Evolutionary conservation across 768 basidiomycete species (phyloP), one percentile per base, ranked within the genome.

Genomic region (Tulasnella sp.): DNA sequence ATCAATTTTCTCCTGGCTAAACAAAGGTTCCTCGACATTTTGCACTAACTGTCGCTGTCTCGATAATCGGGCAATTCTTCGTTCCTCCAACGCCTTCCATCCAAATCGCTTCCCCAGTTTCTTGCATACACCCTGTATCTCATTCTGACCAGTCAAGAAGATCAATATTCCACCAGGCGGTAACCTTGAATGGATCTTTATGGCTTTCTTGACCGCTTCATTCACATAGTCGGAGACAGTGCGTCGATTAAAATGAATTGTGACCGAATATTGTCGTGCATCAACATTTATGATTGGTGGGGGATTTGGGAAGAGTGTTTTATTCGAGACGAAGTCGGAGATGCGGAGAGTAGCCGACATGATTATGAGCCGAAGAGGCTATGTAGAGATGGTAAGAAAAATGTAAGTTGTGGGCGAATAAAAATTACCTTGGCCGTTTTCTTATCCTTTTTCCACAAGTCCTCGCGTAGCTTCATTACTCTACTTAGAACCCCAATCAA

Each of bases 321-420:
- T 75, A 64, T 98, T 98, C 54, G 83, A 79, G 1, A 83, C 78
- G 58, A 99, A 98, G 65, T 98, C 95, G 55, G 78, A 78, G 42
- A 96, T 81, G 22, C 91, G 86, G 5, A 98, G 76, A 0, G 95
- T 98, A 3, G 95, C 95, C 12, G 95, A 99, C 95, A 99, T 99
- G 66, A 99, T 95, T 54, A 98, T 77, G 45, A 99, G 71, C 16
- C 95, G 81, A 13, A 99, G 65, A 9, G 92, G 93, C 80, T 86
- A 58, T 13, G n/a, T 20, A 27, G n/a, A 48, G 39, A 53, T 19
- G 34, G 9, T 13, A 10, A 34, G 13, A 48, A 31, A 13, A 16
- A 13, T 28, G n/a, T 13, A 9, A 12, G 34, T 12, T 19, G 34
- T 12, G 34, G 13, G 22, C 15, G 53, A 33, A 16, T 46, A 33